Percentiles rank a stretch among this genome's conserved stretches.
Evolutionary conservation across 139 green algal species (phyloP).

Genomic region (Chlorella sp.): DNA sequence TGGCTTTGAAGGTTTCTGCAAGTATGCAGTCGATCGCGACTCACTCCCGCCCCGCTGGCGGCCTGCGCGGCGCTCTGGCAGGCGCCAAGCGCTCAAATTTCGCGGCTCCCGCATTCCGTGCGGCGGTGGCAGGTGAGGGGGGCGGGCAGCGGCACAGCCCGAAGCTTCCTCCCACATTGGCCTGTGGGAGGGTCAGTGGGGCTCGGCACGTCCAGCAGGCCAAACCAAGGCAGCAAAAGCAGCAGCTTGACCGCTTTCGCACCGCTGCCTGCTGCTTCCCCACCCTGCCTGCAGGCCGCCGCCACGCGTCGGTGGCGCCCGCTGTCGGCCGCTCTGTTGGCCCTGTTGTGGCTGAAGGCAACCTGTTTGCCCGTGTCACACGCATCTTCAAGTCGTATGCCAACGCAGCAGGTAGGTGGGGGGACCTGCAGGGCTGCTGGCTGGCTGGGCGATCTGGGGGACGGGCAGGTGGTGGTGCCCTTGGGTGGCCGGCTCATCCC

Average conservation of each 20-base stretch:
- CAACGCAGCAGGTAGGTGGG: conserved; percentile 80
- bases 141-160: background rate
- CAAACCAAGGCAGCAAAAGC: too few species aligned
- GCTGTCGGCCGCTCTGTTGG: background rate
- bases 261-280: background rate
- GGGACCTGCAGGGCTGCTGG: too few species aligned
- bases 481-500: background rate
- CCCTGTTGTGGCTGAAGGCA: conserved; percentile 76
- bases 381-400: conserved; percentile 92
- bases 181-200: background rate
- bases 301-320: background rate
- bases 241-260: too few species aligned
- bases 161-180: conserved; percentile 10
- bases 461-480: background rate
- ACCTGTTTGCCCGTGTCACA: conserved; percentile 88
- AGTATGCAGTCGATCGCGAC: too few species aligned
- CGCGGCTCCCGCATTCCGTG: background rate
- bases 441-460: background rate
- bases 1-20: too few species aligned
- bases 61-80: background rate
- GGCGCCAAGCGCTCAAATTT: background rate
- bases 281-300: background rate
- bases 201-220: background rate
- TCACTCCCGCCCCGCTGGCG: background rate
- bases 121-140: background rate